These are phyloP conservation scores for Vaccinium vitisidaea DNA, from an alignment of 148 eudicot genomes.

Conservation along the genomic window DNA sequence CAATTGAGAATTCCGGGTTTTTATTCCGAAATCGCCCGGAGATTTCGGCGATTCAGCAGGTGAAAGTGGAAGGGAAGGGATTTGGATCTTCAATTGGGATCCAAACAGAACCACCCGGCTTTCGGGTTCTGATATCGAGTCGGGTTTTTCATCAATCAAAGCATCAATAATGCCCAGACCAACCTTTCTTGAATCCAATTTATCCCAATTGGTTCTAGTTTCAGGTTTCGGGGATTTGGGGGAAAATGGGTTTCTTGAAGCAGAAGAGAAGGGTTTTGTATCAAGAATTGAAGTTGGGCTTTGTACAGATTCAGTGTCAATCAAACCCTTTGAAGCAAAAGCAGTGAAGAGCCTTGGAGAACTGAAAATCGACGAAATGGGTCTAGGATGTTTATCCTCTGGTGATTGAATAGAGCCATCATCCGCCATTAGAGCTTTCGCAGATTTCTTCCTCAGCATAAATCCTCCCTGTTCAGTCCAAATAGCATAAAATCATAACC, in stretches of 20 bases:
- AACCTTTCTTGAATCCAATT: constrained; percentile 34
- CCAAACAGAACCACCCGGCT: constrained; percentile 41
- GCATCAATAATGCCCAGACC: constrained; percentile 56
- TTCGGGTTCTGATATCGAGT: constrained; percentile 17
- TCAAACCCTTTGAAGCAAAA: constrained; percentile 34
- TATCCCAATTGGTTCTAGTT: constrained; percentile 17
- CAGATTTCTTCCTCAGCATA: constrained; percentile 27
- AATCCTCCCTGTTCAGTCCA: constrained; percentile 10
- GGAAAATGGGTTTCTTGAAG: constrained; percentile 36
- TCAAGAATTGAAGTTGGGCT: constrained; percentile 69
- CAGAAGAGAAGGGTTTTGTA: constrained; percentile 35
- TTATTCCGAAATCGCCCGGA: constrained; percentile 52
- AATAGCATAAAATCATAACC: background rate
- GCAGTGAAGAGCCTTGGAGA: constrained; percentile 38
- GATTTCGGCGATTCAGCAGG: constrained; percentile 37
- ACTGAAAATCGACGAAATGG: constrained; percentile 28
- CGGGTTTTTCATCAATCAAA: constrained; percentile 36
- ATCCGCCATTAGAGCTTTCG: constrained; percentile 50
- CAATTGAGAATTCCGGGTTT: constrained; percentile 42
- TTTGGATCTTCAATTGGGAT: constrained; percentile 51
- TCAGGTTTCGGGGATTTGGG: constrained; percentile 33
- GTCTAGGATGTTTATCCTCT: constrained; percentile 22
- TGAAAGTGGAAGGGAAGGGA: constrained; percentile 42
- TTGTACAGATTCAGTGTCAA: constrained; percentile 31
- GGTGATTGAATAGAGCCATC: constrained; percentile 27